These are phyloP conservation scores for Salvia splendens DNA, from an alignment of 257 asterid genomes.

Conservation along the genomic window DNA sequence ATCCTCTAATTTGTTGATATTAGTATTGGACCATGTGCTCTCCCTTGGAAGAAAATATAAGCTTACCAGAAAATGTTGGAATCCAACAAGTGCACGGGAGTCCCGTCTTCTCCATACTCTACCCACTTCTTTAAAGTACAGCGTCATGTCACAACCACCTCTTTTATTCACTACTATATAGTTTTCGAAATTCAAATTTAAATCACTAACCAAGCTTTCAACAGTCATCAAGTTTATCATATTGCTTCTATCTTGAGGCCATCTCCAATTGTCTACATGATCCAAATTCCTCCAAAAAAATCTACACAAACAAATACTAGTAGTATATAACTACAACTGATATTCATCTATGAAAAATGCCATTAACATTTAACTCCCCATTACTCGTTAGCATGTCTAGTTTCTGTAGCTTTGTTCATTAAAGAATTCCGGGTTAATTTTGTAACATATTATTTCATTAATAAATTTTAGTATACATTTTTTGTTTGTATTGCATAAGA, in stretches of 20 bases:
- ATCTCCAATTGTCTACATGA: not conserved
- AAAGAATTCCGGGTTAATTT: not conserved
- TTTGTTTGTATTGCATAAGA: not conserved
- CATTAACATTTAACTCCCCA: not conserved
- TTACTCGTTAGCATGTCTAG: not conserved
- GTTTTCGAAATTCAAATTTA: not conserved
- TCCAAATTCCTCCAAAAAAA: not conserved
- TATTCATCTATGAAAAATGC: not conserved
- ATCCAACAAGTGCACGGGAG: constrained; percentile 25
- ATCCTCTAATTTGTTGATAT: not conserved
- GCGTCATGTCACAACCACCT: constrained; percentile 22
- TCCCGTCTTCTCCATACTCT: constrained; percentile 17
- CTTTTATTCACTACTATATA: constrained; percentile 5
- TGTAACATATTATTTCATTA: not conserved
- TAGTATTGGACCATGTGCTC: constrained; percentile 16
- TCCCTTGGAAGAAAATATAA: constrained; percentile 13
- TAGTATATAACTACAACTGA: not conserved
- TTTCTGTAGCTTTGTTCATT: not conserved
- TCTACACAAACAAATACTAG: too few relatives aligned
- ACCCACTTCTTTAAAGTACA: constrained; percentile 21
- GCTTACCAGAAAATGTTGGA: constrained; percentile 25
- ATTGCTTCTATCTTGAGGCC: not conserved
- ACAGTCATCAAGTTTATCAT: not conserved
- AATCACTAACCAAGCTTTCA: constrained; percentile 1
- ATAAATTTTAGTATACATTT: not conserved